Conservation (phyloP, 2,329 filamentous ascomycete genomes). For the Paraphaeosphaeria sporulosa region DNA sequence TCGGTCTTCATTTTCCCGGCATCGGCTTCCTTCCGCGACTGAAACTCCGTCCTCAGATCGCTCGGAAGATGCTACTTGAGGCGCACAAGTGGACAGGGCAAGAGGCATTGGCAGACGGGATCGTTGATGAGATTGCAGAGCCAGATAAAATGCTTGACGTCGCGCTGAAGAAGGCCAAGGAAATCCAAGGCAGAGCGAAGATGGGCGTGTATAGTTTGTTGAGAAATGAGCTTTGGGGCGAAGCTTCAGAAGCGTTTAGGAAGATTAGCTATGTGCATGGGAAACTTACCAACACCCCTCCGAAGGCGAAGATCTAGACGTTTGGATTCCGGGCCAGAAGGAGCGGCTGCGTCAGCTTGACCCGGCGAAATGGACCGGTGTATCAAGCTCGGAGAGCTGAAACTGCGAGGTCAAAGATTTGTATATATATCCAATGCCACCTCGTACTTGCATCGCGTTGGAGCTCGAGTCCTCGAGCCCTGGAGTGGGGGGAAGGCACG, state of each 20-base stretch:
- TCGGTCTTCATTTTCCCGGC: slow-evolving; percentile 64
- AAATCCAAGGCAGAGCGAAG: slow-evolving; percentile 52
- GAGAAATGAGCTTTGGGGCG: slow-evolving; percentile 62
- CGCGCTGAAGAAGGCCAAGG: slow-evolving; percentile 56
- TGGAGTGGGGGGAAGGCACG: not conserved
- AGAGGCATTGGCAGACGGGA: slow-evolving; percentile 60
- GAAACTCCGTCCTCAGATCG: slow-evolving; percentile 60
- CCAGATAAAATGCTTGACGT: slow-evolving; percentile 57
- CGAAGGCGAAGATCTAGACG: slow-evolving; percentile 58
- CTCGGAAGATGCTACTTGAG: slow-evolving; percentile 64
- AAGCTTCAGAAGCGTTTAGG: slow-evolving; percentile 60
- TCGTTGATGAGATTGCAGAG: slow-evolving; percentile 61
- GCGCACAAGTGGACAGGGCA: slow-evolving; percentile 63
- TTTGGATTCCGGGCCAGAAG: slow-evolving; percentile 13
- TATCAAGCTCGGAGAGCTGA: not conserved
- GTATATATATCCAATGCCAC: not conserved
- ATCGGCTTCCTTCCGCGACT: slow-evolving; percentile 61
- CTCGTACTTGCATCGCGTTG: not conserved
- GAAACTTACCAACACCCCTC: slow-evolving; percentile 50
- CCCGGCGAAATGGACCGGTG: no score
- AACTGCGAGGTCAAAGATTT: not conserved
- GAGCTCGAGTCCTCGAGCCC: not conserved
- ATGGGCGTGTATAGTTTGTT: slow-evolving; percentile 62
- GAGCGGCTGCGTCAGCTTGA: slow-evolving; percentile 16
- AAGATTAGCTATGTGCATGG: slow-evolving; percentile 64